A percentile compares a stretch with the other conserved stretches of the same genome.
Evolutionary conservation across 2,329 filamentous ascomycete species (phyloP).

Genomic region (Aspergillus sojae): DNA sequence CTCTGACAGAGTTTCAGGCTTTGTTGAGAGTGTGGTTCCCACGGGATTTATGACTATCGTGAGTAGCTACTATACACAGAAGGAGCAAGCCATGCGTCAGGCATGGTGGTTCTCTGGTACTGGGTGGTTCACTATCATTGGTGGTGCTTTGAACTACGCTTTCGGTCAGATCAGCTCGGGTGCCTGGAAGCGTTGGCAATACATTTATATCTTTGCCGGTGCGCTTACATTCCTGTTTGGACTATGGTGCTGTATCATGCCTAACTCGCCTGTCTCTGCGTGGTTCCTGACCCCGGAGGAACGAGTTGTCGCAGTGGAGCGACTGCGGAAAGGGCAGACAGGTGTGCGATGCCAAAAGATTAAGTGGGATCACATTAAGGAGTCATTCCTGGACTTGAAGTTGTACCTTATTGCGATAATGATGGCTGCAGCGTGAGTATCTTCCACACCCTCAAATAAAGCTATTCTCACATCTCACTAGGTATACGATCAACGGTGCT

Average conservation of each 20-base stretch:
- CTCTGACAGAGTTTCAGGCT: slow-evolving; percentile 30
- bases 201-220: slow-evolving; percentile 69
- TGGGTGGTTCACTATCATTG: slow-evolving; percentile 63
- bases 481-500: slow-evolving; percentile 71
- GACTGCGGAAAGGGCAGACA: slow-evolving; percentile 64
- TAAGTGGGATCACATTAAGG: slow-evolving; percentile 61
- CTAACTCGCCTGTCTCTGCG: slow-evolving; percentile 66
- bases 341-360: slow-evolving; percentile 64
- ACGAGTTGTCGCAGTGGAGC: slow-evolving; percentile 65
- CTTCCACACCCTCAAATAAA: neutral
- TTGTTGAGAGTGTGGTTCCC: slow-evolving; percentile 67
- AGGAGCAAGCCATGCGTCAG: slow-evolving; percentile 66
- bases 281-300: slow-evolving; percentile 70
- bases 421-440: slow-evolving; percentile 64
- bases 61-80: slow-evolving; percentile 65
- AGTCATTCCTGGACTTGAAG: slow-evolving; percentile 63
- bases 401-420: slow-evolving; percentile 67
- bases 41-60: slow-evolving; percentile 69
- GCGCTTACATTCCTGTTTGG: slow-evolving; percentile 67
- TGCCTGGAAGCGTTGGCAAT: slow-evolving; percentile 65
- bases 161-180: slow-evolving; percentile 65
- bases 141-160: slow-evolving; percentile 66
- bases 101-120: slow-evolving; percentile 67
- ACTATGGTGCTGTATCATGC: slow-evolving; percentile 65
- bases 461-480: slow-evolving; percentile 14